Evolutionary conservation across 129 eudicot genomes (phyloP), one percentile per base, ranked within the genome.

Genomic region (Flaveria sonorensis): DNA sequence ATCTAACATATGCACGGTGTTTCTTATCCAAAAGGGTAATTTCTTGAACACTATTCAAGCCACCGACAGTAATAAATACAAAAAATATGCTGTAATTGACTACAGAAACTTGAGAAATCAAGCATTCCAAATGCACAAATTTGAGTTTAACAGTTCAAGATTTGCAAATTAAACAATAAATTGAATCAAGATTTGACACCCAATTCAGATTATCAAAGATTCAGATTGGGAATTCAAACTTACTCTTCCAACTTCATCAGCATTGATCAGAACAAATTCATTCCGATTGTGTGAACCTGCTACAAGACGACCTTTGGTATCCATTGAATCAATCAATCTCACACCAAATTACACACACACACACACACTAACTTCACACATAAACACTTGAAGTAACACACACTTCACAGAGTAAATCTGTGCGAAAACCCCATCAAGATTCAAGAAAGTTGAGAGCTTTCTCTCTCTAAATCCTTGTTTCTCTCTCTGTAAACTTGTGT

Each of bases 181-280:
- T 14, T 19, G 63, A 60, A 71, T 16, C 14, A 62, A 48, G 30
- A 71, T 65, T 65, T 20, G 30, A 76, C 39, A 23, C 57, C 57
- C 68, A 60, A 47, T n/a, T 79, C 32, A 20, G 36, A 72, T 46
- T 47, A 48, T 10, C 48, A 72, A 32, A 72, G 71, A 71, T 79
- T 79, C 24, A 48, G 72, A 71, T 79, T 71, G 48, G 46, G 28
- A 40, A 77, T 67, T 39, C 14, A 14, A 63, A 82, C 98, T 85
- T 86, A 93, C 98, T 82, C 92, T 81, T 77, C 98, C 98, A 90
- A 93, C 87, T 77, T 93, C 98, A 89, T 93, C 98, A 69, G 98
- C 98, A 93, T 93, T 90, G 96, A 93, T 93, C 7, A 93, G 83
- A 20, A 93, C 91, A 72, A 93, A 93, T 87, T 93, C 98, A 89